These are phyloP conservation scores for Aspergillus glaucus DNA, from an alignment of 2,329 filamentous ascomycete genomes.

Conservation along the genomic window DNA sequence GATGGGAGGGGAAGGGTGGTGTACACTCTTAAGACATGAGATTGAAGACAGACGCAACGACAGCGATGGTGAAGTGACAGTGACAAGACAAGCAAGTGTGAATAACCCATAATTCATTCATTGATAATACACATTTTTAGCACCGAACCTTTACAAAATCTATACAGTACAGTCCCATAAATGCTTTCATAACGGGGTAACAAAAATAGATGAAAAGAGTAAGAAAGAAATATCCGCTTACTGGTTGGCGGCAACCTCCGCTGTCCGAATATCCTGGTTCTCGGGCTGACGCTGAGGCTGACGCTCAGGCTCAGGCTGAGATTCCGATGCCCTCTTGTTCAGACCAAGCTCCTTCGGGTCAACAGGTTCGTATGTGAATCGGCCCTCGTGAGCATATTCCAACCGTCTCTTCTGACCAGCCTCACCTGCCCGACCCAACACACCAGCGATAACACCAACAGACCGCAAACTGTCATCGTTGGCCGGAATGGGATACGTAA, in stretches of 20 bases:
- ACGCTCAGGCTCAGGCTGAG: neutral
- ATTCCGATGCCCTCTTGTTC: neutral
- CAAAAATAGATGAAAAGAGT: slow-evolving; percentile 6
- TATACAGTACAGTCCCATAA: slow-evolving; percentile 29
- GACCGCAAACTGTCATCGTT: slow-evolving; percentile 94
- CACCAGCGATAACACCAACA: slow-evolving; percentile 73
- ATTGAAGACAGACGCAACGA: too few relatives aligned
- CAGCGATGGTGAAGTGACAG: too few relatives aligned
- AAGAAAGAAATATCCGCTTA: neutral
- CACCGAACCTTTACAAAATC: slow-evolving; percentile 22
- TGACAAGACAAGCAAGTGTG: too few relatives aligned
- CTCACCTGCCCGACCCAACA: slow-evolving; percentile 78
- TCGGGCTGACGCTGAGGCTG: neutral
- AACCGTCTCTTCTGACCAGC: slow-evolving; percentile 64
- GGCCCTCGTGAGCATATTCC: slow-evolving; percentile 54
- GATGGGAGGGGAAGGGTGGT: slow-evolving; percentile 23
- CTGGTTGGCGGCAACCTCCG: neutral
- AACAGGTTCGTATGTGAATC: slow-evolving; percentile 50
- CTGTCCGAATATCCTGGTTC: neutral
- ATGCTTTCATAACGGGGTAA: slow-evolving; percentile 7
- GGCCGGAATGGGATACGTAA: slow-evolving; percentile 92
- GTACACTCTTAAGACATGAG: slow-evolving; percentile 23
- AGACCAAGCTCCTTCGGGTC: slow-evolving; percentile 13
- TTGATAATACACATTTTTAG: slow-evolving; percentile 4
- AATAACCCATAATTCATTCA: too few relatives aligned